Base-by-base conservation (phyloP, 306 rosid species). In the Corylus heterophylla region DNA sequence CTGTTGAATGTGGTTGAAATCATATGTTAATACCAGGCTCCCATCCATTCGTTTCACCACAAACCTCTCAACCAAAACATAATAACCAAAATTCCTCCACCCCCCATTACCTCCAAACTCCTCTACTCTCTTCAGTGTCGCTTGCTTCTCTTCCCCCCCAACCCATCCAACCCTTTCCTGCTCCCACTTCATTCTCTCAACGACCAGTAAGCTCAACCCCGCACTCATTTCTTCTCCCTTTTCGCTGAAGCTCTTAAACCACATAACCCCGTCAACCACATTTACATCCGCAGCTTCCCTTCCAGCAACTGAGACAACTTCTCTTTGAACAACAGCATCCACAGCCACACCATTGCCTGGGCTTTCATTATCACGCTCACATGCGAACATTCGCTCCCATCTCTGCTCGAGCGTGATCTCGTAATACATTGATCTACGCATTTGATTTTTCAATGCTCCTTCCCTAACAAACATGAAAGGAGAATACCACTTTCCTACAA, bases 401-500 rank as follows among this genome's bases (percentile, higher is more conserved):
- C 81, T 86, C 50, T 89, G 92, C 82, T 93, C 90, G 2, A 93
- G 87, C 27, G 89, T 91, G 86, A 90, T 77, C 82, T 90, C 86
- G 75, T 93, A 90, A 63, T 86, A 91, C 87, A 83, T 79, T 7
- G 91, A 76, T 4, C 66, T 80, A 12, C 78, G 80, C 84, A 86
- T 77, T 55, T 88, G 89, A 69, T 86, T 82, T 62, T 73, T 87
- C 78, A 87, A 39, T 66, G 85, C 85, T 70, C 91, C 85, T 71
- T 89, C 98, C 83, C 79, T 86, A 52, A 93, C 29, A 59, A 91
- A 91, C 83, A 88, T 75, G 42, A 91, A 87, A 78, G 97, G 98
- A 58, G 87, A 73, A 35, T 93, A 86, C 97, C 97, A 91, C 74
- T 86, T 91, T n/a, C 97, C 98, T 16, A 93, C 89, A 73, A 47